These are phyloP conservation scores for Pseudonitzschia delicatissima DNA, from an alignment of 108 stramenopile species.

Conservation along the genomic window DNA sequence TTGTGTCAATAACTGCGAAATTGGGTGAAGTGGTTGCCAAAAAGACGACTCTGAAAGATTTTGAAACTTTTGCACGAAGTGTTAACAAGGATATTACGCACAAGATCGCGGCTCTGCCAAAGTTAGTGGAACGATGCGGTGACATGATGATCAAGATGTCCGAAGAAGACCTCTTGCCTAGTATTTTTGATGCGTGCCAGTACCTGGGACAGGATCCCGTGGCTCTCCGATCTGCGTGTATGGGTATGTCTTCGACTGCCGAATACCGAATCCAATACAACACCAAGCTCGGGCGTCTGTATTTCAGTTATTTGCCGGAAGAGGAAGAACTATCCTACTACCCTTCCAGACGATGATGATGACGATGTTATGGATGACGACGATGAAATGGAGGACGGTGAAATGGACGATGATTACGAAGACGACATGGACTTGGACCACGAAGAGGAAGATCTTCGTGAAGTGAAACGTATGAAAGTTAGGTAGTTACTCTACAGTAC, in stretches of 20 bases:
- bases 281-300: conserved; percentile 41
- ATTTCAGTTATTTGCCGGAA: conserved; percentile 67
- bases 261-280: conserved; percentile 72
- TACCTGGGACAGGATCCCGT: conserved; percentile 58
- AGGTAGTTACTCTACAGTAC: too few relatives aligned
- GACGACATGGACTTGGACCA: conserved; percentile 29
- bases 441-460: conserved; percentile 38
- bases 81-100: conserved; percentile 39
- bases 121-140: conserved; percentile 61
- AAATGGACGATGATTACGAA: conserved; percentile 17
- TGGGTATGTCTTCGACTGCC: conserved; percentile 54
- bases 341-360: conserved; percentile 26
- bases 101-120: conserved; percentile 61
- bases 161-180: conserved; percentile 54
- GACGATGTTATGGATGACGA: conserved; percentile 35
- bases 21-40: conserved; percentile 39
- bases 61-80: conserved; percentile 56
- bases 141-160: conserved; percentile 45
- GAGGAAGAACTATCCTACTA: conserved; percentile 42
- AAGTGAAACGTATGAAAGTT: conserved; percentile 29
- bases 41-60: conserved; percentile 45
- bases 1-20: conserved; percentile 30
- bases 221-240: conserved; percentile 45
- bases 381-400: conserved; percentile 33
- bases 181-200: conserved; percentile 58